Evolutionary conservation across 2,329 filamentous ascomycete species (phyloP), one percentile per base, ranked within the genome.

Genomic region (Ambrosiella cleistominuta): DNA sequence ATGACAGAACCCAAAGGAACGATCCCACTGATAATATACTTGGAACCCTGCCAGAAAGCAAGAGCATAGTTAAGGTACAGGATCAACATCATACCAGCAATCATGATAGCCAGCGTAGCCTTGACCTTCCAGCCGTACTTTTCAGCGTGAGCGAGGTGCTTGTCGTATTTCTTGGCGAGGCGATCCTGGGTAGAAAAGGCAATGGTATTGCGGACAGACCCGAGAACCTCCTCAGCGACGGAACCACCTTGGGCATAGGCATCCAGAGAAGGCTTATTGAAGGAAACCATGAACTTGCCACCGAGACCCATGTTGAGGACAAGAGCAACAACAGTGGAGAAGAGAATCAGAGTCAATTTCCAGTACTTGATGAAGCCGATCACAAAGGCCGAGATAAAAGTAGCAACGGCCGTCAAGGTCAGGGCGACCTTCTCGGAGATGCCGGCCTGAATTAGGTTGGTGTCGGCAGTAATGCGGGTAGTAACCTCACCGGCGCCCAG

Each of bases 121-220:
- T 95, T 91, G 66, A 85, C 78, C 64, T 81, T 86, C 69, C 81
- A 82, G 17, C 91, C 93, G 67, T 78, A 88, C 63, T 75, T 78
- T 66, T 93, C 83, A 12, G 89, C 90, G 57, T 79, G 76, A 49
- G 71, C 70, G 38, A 97, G 74, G 67, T 95, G 86, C 1, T 66
- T 68, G 64, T 95, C 86, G 67, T 97, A 97, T 68, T 91, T 85
- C 62, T 78, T 78, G 9, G 91, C 88, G n/a, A 97, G 78, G 62
- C 91, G 89, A 58, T 91, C 86, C 69, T 97, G 90, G 0, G 90
- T 96, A 49, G 88, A 88, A 66, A 96, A 98, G 37, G 93, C 93
- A 7, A 88, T 82, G 6, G 91, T 86, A 66, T 95, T 97, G 62
- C 93, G 83, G 64, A 97, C 85, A 1, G 90, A 96, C 68, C 88